These are phyloP conservation scores for Ascosphaera acerosa DNA, from an alignment of 2,329 filamentous ascomycete species.

Conservation along the genomic window DNA sequence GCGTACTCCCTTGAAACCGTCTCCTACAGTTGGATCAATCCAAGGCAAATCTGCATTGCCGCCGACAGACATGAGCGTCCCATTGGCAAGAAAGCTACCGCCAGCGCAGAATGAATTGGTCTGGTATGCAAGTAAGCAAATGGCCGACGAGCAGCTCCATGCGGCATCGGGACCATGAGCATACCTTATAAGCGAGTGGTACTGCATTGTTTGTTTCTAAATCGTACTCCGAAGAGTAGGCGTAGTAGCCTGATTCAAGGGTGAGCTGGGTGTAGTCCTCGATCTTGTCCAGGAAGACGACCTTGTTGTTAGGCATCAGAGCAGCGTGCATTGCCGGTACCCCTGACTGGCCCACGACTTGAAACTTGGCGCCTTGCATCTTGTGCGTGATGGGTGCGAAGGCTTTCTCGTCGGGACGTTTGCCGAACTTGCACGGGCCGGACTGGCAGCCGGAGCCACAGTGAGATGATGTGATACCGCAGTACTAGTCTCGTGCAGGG, in stretches of 20 bases:
- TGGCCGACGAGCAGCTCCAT: too few relatives aligned
- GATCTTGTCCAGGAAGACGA: slow-evolving; percentile 37
- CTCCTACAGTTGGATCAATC: slow-evolving; percentile 30
- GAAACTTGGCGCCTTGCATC: slow-evolving; percentile 22
- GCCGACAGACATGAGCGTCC: slow-evolving; percentile 28
- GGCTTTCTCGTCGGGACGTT: slow-evolving; percentile 2
- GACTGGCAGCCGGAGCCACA: slow-evolving; percentile 33
- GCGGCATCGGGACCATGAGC: too few relatives aligned
- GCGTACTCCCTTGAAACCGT: slow-evolving; percentile 33
- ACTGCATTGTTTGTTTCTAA: slow-evolving; percentile 23
- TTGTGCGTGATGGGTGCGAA: slow-evolving; percentile 1
- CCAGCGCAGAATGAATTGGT: slow-evolving; percentile 38
- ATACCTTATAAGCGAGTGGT: slow-evolving; percentile 22
- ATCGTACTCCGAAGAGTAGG: slow-evolving; percentile 35
- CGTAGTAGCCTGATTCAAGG: slow-evolving; percentile 28
- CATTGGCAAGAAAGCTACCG: slow-evolving; percentile 32
- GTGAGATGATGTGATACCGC: slow-evolving; percentile 20
- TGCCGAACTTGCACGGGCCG: slow-evolving; percentile 21
- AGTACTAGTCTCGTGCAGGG: slow-evolving; percentile 12
- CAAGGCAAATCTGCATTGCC: slow-evolving; percentile 30
- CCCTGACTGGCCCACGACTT: slow-evolving; percentile 28
- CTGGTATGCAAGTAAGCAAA: too few relatives aligned
- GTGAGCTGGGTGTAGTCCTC: slow-evolving; percentile 35
- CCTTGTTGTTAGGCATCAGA: slow-evolving; percentile 31
- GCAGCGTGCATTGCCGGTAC: slow-evolving; percentile 39